Evolutionary conservation across 2,329 filamentous ascomycete species (phyloP), one percentile per base, ranked within the genome.

Genomic region (Colletotrichum zoysiae): DNA sequence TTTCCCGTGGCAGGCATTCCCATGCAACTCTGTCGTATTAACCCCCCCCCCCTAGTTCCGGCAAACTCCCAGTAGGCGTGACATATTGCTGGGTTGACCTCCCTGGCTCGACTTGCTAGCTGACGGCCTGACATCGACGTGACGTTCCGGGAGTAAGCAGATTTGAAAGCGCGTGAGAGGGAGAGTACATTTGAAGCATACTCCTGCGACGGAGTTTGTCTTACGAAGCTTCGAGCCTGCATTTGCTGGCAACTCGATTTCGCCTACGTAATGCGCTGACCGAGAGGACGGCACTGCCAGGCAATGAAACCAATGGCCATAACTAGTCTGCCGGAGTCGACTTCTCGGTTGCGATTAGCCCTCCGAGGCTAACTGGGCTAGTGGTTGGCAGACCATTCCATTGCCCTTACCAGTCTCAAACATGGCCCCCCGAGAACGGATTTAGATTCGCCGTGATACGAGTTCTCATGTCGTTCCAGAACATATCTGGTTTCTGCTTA

Each of bases 381-480:
- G 44, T 42, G 35, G 53, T 42, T n/a, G 14, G 23, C 42, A 23
- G 50, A 67, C 65, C 58, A 63, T 63, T 71, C 44, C 40, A 16
- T n/a, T 40, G 12, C 23, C 23, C 30, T 30, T n/a, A 35, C 8
- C 35, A 9, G 55, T 55, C 30, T 38, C 58, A 59, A 46, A 40
- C 50, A 14, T 42, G 40, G 38, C 8, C 35, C 44, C 14, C 51
- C 35, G 35, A 71, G 33, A 51, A 44, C 20, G 57, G 46, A 50
- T 14, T 35, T 67, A 33, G 69, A 42, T 56, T 68, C 57, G 50
- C 48, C 42, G 55, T 57, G 42, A 53, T 62, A 68, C 53, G 53
- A 56, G 33, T 30, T 26, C 53, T 59, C 67, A 35, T 50, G 44
- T 65, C 38, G 35, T 69, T 69, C 67, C 51, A 69, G 67, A 65